Percentiles rank a stretch among this genome's conserved stretches.
phyloP scores from a whole-genome alignment of 2,329 filamentous ascomycete species.

The Orbilia brochopaga region DNA sequence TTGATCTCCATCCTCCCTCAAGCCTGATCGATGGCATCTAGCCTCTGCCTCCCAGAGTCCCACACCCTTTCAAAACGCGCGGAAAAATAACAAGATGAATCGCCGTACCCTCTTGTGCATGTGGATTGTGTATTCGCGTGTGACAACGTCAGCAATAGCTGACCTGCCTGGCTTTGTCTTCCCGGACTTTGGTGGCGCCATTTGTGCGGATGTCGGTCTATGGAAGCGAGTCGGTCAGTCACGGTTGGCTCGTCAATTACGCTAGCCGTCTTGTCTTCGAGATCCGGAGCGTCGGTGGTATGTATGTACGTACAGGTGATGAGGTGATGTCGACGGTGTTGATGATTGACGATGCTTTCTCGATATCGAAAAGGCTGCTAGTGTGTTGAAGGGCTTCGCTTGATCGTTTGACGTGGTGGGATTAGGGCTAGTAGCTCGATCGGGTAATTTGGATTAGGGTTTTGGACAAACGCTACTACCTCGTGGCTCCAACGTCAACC shows the following conservation, averaged over 20 bases:
- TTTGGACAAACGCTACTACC: constrained; percentile 34
- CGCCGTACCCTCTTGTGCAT: constrained; percentile 94
- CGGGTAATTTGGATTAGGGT: constrained; percentile 46
- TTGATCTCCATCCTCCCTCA: too few relatives aligned
- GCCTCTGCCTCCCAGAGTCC: too few relatives aligned
- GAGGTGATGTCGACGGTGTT: constrained; percentile 25
- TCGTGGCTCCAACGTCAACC: constrained; percentile 17
- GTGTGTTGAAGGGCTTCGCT: constrained; percentile 44
- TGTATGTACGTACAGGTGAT: constrained; percentile 31
- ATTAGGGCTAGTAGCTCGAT: constrained; percentile 40
- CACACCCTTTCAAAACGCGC: constrained; percentile 42
- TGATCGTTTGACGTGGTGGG: constrained; percentile 40
- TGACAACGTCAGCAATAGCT: constrained; percentile 98
- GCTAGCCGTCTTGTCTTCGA: constrained; percentile 4
- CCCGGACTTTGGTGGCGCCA: constrained; percentile 70
- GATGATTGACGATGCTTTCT: constrained; percentile 22
- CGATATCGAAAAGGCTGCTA: not conserved
- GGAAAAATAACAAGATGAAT: constrained; percentile 10
- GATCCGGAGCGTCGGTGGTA: constrained; percentile 9
- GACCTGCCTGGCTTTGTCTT: constrained; percentile 78
- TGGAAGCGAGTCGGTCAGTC: constrained; percentile 6
- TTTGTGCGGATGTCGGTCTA: constrained; percentile 60
- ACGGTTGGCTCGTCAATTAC: constrained; percentile 10
- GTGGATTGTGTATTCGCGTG: constrained; percentile 99
- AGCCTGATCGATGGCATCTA: too few relatives aligned